These are phyloP conservation scores for Termitomyces heimii DNA, from an alignment of 768 basidiomycete genomes.

Conservation along the genomic window DNA sequence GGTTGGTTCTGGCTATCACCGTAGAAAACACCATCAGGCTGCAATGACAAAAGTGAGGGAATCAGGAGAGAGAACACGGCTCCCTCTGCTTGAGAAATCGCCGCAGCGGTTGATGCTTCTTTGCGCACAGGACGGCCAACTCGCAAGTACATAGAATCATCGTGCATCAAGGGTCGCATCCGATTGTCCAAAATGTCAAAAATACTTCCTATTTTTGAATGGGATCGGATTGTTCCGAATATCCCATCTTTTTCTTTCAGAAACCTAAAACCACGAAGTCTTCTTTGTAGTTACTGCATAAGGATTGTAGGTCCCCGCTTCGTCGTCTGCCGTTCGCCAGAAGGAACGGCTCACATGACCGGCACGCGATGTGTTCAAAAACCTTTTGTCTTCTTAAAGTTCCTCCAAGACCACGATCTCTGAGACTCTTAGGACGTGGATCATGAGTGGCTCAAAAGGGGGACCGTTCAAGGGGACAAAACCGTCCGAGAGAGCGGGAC, in stretches of 20 bases:
- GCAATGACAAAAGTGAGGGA: background rate
- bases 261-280: too few species aligned
- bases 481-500: slow-evolving; percentile 1
- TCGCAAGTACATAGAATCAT: background rate
- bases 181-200: too few species aligned
- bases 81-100: background rate
- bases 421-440: background rate
- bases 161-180: background rate
- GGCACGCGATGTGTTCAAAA: too few species aligned
- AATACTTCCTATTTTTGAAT: too few species aligned
- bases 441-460: background rate
- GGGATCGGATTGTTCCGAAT: background rate
- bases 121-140: background rate
- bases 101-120: background rate
- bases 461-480: background rate
- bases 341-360: background rate
- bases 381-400: too few species aligned
- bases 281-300: too few species aligned
- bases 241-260: background rate
- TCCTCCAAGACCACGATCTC: background rate
- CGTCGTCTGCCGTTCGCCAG: background rate
- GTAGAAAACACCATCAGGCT: background rate
- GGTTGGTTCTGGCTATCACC: slow-evolving; percentile 16
- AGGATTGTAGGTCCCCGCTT: too few species aligned
- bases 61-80: background rate